phyloP scores from a whole-genome alignment of 1,139 yeast species.

The Dujonia santamariae region DNA sequence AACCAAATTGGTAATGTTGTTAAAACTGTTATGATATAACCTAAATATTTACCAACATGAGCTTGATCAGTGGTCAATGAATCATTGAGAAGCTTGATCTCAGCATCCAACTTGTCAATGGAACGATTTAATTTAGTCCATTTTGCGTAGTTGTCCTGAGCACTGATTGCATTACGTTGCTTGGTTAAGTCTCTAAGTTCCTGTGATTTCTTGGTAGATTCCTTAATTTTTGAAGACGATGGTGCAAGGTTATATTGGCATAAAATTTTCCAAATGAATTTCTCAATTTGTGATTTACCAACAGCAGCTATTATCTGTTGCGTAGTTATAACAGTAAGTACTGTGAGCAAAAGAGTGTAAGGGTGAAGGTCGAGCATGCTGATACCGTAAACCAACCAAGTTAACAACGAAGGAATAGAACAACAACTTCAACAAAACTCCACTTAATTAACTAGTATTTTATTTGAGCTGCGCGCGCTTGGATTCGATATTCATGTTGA shows the following conservation, averaged over 20 bases:
- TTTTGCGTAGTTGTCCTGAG: slow-evolving; percentile 91
- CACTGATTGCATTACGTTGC: slow-evolving; percentile 63
- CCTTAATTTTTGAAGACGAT: slow-evolving; percentile 22
- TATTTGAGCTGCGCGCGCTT: no score
- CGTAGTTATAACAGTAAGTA: slow-evolving; percentile 29
- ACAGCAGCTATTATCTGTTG: slow-evolving; percentile 28
- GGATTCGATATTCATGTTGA: no score
- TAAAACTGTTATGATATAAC: slow-evolving; percentile 22
- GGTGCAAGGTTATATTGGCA: slow-evolving; percentile 12
- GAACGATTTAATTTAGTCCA: slow-evolving; percentile 92
- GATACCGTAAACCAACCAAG: no score
- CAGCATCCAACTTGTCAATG: slow-evolving; percentile 54
- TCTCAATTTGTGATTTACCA: slow-evolving; percentile 35
- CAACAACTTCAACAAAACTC: no score
- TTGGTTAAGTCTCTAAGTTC: slow-evolving; percentile 48
- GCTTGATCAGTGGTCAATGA: slow-evolving; percentile 35
- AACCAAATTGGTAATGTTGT: slow-evolving; percentile 48
- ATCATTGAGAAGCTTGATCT: slow-evolving; percentile 44
- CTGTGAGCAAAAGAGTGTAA: slow-evolving; percentile 22
- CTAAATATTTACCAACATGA: slow-evolving; percentile 30
- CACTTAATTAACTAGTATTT: no score
- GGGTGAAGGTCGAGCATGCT: slow-evolving; percentile 29
- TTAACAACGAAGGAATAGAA: no score
- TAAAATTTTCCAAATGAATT: slow-evolving; percentile 41
- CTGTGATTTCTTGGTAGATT: slow-evolving; percentile 35